Percentiles rank a stretch among this genome's conserved stretches.
Evolutionary conservation across 257 asterid genomes (phyloP).

Genomic region (Eucommia ulmoides): DNA sequence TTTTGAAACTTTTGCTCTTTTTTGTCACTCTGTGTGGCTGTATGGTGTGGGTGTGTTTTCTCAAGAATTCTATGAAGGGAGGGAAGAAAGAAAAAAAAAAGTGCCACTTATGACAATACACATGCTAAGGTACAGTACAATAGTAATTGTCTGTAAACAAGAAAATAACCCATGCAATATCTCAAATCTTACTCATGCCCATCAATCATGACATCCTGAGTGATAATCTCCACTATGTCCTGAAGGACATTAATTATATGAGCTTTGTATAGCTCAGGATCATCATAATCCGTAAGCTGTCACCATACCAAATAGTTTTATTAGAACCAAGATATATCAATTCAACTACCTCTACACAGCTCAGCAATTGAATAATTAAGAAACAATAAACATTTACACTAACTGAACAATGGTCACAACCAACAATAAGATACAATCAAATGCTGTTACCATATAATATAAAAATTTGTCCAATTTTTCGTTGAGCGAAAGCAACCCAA

Average conservation of each 20-base stretch:
- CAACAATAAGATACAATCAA: no score
- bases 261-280: slow-evolving; percentile 30
- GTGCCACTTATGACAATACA: slow-evolving; percentile 9
- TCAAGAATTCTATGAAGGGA: slow-evolving; percentile 41
- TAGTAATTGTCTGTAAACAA: slow-evolving; percentile 7
- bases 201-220: slow-evolving; percentile 72
- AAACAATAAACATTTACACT: not conserved
- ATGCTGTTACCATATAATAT: slow-evolving; percentile 54
- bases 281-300: slow-evolving; percentile 52
- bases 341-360: not conserved
- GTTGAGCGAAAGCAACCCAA: slow-evolving; percentile 61
- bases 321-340: not conserved
- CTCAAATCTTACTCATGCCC: slow-evolving; percentile 52
- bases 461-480: slow-evolving; percentile 74
- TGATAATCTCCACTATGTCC: slow-evolving; percentile 81
- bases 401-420: no score
- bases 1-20: slow-evolving; percentile 71
- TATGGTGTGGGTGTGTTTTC: slow-evolving; percentile 22
- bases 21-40: slow-evolving; percentile 20
- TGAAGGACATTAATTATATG: slow-evolving; percentile 75
- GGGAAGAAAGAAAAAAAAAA: slow-evolving; percentile 4
- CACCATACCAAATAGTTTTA: slow-evolving; percentile 5
- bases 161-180: slow-evolving; percentile 6
- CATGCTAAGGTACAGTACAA: no score
- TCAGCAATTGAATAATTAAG: not conserved